Evolutionary conservation across 192 early-diverging fungal species (phyloP), one percentile per base, ranked within the genome.

Genomic region (Haplosporangium gracile): DNA sequence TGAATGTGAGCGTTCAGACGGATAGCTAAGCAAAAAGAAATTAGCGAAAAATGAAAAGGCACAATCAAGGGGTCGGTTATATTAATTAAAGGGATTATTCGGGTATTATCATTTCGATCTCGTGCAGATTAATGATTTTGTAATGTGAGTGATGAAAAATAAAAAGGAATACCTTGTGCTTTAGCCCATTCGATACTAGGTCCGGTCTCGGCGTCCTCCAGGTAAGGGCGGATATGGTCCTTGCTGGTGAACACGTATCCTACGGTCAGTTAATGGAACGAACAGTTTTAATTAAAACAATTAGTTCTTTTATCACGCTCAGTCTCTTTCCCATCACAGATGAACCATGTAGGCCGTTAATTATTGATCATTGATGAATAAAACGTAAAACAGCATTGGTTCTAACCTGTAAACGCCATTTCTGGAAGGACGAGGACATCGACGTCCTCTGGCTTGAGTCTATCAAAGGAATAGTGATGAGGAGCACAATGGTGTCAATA

Each of bases 401-500:
- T 20, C 57, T n/a, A 89, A 94, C 94, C 95, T 45, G 95, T 91
- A 78, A 96, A 96, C 7, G 92, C 91, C 93, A 97, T 91, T 82
- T 97, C 96, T 5, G 96, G 94, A 40, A 96, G 85, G 4, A 97
- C 85, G 22, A 97, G 77, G 22, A 96, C 78, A 82, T 95, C 94
- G 2, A 95, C 91, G 47, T 92, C 90, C 7, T 89, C 90, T 15
- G 90, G 84, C 22, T 85, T 68, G 76, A 87, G 88, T 51, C 92
- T 93, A 82, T 57, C n/a, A 70, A 39, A 8, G n/a, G 29, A 22
- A 32, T 32, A 15, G 36, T 4, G 22, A 16, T n/a, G 42, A 45
- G 29, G 16, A 42, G 18, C 5, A 10, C n/a, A 24, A 26, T 20
- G 5, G 15, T 76, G 47, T 45, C n/a, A 76, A 9, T 11, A 68